phyloP scores from a whole-genome alignment of 305 asterid genomes.

The Fraxinus sp. region DNA sequence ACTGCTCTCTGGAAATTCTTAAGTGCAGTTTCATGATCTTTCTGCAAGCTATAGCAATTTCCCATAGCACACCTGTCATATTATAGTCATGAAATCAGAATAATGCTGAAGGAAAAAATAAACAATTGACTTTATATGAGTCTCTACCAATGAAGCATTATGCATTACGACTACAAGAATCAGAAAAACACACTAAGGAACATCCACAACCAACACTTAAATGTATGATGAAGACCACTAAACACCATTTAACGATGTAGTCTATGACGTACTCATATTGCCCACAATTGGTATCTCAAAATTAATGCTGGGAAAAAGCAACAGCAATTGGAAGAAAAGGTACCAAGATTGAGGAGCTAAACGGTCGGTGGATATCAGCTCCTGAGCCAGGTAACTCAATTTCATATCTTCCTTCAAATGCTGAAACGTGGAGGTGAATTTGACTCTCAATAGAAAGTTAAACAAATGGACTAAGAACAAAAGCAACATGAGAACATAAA shows the following conservation, averaged over 20 bases:
- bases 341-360: constrained; percentile 98
- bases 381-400: constrained; percentile 95
- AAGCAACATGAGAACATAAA: constrained; percentile 3
- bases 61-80: constrained; percentile 95
- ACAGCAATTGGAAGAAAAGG: constrained; percentile 12
- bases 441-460: constrained; percentile 15
- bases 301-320: constrained; percentile 12
- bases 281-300: constrained; percentile 2
- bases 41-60: constrained; percentile 94
- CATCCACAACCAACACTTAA: constrained; percentile 3
- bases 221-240: background rate
- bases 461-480: constrained; percentile 14
- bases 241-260: background rate
- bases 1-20: constrained; percentile 94
- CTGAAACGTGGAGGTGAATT: constrained; percentile 38
- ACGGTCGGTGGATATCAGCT: constrained; percentile 87
- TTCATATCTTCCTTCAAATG: constrained; percentile 98
- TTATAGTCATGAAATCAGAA: constrained; percentile 20
- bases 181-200: constrained; percentile 5
- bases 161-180: constrained; percentile 10
- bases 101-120: constrained; percentile 14
- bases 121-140: constrained; percentile 1
- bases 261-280: background rate
- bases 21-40: constrained; percentile 94
- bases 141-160: background rate